Evolutionary conservation across 495 filamentous ascomycete genomes (phyloP).

Genomic region (Hyaloscypha hepaticicola): DNA sequence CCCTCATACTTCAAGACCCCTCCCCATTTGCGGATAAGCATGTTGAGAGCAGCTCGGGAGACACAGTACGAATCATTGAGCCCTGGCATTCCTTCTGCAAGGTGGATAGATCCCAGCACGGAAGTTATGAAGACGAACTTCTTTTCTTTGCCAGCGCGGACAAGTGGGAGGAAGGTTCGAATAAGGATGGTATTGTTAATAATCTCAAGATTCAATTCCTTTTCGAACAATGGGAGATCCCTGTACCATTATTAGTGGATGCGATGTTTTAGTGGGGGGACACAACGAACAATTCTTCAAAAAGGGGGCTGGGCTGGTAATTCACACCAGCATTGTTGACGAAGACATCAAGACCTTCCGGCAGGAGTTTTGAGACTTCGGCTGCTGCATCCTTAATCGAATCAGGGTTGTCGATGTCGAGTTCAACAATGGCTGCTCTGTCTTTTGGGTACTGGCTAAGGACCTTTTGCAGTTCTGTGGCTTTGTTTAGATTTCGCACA

Average conservation of each 20-base stretch:
- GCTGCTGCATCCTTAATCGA: slow-evolving; percentile 16
- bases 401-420: slow-evolving; percentile 10
- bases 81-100: slow-evolving; percentile 2
- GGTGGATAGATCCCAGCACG: slow-evolving; percentile 19
- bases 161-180: slow-evolving; percentile 17
- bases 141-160: slow-evolving; percentile 19
- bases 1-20: slow-evolving; percentile 17
- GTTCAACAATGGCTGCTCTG: not conserved
- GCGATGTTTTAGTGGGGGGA: not conserved
- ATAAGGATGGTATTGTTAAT: slow-evolving; percentile 7
- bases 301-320: not conserved
- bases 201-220: slow-evolving; percentile 7
- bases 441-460: not conserved
- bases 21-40: slow-evolving; percentile 25
- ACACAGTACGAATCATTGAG: slow-evolving; percentile 15
- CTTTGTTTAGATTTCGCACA: not conserved
- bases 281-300: not conserved
- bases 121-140: slow-evolving; percentile 16
- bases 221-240: not conserved
- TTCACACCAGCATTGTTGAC: slow-evolving; percentile 3
- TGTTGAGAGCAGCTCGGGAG: slow-evolving; percentile 20
- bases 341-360: slow-evolving; percentile 19
- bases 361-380: slow-evolving; percentile 9
- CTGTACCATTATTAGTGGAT: not conserved
- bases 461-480: not conserved